A percentile compares a stretch with the other conserved stretches of the same genome.
phyloP scores from a whole-genome alignment of 78 protist species.

The Dictyostelium brefeldianum region DNA sequence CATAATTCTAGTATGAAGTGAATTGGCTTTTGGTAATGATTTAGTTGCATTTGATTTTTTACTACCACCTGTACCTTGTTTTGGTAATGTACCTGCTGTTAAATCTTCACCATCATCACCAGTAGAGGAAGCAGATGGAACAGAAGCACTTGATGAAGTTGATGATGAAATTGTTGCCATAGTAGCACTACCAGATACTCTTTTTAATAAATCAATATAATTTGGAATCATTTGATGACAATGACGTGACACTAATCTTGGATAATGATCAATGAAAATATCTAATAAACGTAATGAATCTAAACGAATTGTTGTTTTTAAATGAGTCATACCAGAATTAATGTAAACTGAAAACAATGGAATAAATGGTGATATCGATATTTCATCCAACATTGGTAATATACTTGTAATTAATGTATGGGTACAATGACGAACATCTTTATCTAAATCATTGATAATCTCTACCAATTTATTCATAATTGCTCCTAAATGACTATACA shows the following conservation, averaged over 20 bases:
- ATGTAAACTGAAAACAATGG: constrained; percentile 78
- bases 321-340: constrained; percentile 80
- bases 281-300: constrained; percentile 78
- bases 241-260: constrained; percentile 30
- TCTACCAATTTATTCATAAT: constrained; percentile 66
- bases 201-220: constrained; percentile 40
- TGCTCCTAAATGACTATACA: constrained; percentile 37
- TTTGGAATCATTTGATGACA: constrained; percentile 72
- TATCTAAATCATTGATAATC: constrained; percentile 61
- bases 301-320: constrained; percentile 66
- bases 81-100: background rate
- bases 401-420: constrained; percentile 9
- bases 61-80: background rate
- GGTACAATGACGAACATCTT: constrained; percentile 52
- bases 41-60: background rate
- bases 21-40: background rate
- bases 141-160: background rate
- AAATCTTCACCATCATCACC: background rate
- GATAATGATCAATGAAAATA: constrained; percentile 61
- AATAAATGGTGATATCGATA: constrained; percentile 69
- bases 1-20: constrained; percentile 23
- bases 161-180: constrained; percentile 1
- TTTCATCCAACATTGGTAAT: constrained; percentile 38
- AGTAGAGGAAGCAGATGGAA: background rate
- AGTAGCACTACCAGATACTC: constrained; percentile 20